These are phyloP conservation scores for Leccinellum rugosiceps DNA, from an alignment of 768 basidiomycete species.

Conservation along the genomic window DNA sequence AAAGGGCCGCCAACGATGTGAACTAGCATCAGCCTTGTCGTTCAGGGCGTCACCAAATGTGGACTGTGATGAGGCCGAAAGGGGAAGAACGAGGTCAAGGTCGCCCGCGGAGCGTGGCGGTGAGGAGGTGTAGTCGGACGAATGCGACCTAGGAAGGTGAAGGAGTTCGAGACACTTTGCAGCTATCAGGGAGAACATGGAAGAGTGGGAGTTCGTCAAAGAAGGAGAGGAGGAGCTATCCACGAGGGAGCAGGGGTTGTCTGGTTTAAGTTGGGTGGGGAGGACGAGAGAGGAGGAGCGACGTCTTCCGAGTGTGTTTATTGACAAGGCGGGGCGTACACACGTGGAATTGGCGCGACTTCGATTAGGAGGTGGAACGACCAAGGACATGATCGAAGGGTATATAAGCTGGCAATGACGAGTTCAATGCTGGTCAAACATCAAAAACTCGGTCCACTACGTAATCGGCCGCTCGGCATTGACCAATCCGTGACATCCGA, in stretches of 20 bases:
- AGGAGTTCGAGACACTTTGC: constrained; percentile 53
- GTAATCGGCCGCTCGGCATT: not conserved
- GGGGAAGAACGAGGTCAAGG: constrained; percentile 50
- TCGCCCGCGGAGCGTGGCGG: constrained; percentile 37
- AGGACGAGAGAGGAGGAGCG: constrained; percentile 50
- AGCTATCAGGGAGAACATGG: constrained; percentile 51
- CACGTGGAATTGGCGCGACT: constrained; percentile 59
- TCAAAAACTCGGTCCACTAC: constrained; percentile 17
- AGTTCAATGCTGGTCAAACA: not conserved
- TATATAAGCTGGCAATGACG: constrained; percentile 2
- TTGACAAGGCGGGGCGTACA: constrained; percentile 50
- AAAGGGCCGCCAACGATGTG: constrained; percentile 31
- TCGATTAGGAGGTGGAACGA: constrained; percentile 44
- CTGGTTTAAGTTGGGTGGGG: constrained; percentile 19
- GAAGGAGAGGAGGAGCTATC: constrained; percentile 5
- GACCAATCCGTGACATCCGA: not conserved
- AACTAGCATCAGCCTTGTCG: constrained; percentile 34
- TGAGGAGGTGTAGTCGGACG: constrained; percentile 44
- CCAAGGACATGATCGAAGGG: constrained; percentile 25
- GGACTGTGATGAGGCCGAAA: constrained; percentile 49
- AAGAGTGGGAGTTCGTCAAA: constrained; percentile 25
- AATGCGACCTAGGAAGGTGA: constrained; percentile 41
- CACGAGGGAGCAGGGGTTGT: not conserved
- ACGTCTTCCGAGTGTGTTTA: constrained; percentile 52
- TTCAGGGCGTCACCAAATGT: constrained; percentile 44